Conservation (phyloP, 768 basidiomycete genomes). For the Lentinula edodes region DNA sequence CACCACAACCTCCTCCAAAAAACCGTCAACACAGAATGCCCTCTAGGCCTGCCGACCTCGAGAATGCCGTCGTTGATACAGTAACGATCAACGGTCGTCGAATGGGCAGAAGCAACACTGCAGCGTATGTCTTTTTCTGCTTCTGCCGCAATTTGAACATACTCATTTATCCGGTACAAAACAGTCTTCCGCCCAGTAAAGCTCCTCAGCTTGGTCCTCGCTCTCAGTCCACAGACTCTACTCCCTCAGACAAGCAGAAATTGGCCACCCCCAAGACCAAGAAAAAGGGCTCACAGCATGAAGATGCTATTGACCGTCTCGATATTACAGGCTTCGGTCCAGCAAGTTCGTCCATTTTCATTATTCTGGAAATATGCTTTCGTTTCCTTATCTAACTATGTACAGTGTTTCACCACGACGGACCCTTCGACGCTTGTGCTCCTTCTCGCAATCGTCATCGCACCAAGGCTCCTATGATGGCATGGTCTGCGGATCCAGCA, state of each 20-base stretch:
- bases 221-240: slow-evolving; percentile 44
- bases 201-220: slow-evolving; percentile 32
- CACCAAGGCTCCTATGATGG: slow-evolving; percentile 77
- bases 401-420: slow-evolving; percentile 88
- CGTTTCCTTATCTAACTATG: slow-evolving; percentile 12
- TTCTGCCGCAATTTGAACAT: slow-evolving; percentile 8
- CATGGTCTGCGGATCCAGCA: slow-evolving; percentile 49
- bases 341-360: slow-evolving; percentile 44
- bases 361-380: not conserved
- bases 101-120: slow-evolving; percentile 54
- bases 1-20: slow-evolving; percentile 21
- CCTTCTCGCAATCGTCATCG: slow-evolving; percentile 82
- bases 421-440: slow-evolving; percentile 88
- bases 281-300: slow-evolving; percentile 82
- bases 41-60: slow-evolving; percentile 25
- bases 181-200: slow-evolving; percentile 14
- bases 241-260: slow-evolving; percentile 26
- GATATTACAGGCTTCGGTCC: slow-evolving; percentile 77
- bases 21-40: slow-evolving; percentile 24
- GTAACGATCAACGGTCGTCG: slow-evolving; percentile 51
- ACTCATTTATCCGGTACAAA: not conserved
- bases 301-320: slow-evolving; percentile 86
- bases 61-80: slow-evolving; percentile 66
- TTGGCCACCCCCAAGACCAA: slow-evolving; percentile 40
- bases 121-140: slow-evolving; percentile 33